These are phyloP conservation scores for Lecanosticta acicola DNA, from an alignment of 2,329 filamentous ascomycete genomes.

Conservation along the genomic window DNA sequence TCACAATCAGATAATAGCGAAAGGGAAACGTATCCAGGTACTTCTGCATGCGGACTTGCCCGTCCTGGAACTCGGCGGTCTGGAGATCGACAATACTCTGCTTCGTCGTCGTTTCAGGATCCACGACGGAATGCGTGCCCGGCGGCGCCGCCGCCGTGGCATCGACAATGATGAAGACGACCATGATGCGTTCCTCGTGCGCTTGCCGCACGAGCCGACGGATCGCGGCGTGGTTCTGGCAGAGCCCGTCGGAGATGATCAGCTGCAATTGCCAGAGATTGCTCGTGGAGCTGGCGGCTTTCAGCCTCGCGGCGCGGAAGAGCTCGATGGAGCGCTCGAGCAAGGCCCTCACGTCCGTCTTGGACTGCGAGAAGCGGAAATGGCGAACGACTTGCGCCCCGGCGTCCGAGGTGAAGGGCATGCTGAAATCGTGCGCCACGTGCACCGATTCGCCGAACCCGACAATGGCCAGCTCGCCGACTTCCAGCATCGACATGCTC, in stretches of 20 bases:
- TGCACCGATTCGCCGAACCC: slow-evolving; percentile 81
- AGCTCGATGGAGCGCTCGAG: slow-evolving; percentile 71
- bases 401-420: slow-evolving; percentile 72
- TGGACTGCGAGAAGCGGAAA: slow-evolving; percentile 78
- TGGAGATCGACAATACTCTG: slow-evolving; percentile 78
- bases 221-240: slow-evolving; percentile 81
- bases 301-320: slow-evolving; percentile 70
- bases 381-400: slow-evolving; percentile 78
- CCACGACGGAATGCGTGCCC: slow-evolving; percentile 63
- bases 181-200: slow-evolving; percentile 90
- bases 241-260: slow-evolving; percentile 89
- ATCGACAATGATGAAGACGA: slow-evolving; percentile 97
- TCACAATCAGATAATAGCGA: slow-evolving; percentile 91
- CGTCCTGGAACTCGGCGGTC: slow-evolving; percentile 71
- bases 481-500: slow-evolving; percentile 85
- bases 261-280: slow-evolving; percentile 95
- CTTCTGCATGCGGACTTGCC: slow-evolving; percentile 71
- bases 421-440: slow-evolving; percentile 79
- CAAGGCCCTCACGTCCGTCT: slow-evolving; percentile 78
- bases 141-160: slow-evolving; percentile 31
- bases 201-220: slow-evolving; percentile 77
- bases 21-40: slow-evolving; percentile 97
- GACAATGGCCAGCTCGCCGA: slow-evolving; percentile 84
- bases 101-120: slow-evolving; percentile 66
- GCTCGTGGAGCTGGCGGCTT: slow-evolving; percentile 46